Evolutionary conservation across 768 basidiomycete species (phyloP), one percentile per base, ranked within the genome.

Genomic region (Collybiopsis confluens): DNA sequence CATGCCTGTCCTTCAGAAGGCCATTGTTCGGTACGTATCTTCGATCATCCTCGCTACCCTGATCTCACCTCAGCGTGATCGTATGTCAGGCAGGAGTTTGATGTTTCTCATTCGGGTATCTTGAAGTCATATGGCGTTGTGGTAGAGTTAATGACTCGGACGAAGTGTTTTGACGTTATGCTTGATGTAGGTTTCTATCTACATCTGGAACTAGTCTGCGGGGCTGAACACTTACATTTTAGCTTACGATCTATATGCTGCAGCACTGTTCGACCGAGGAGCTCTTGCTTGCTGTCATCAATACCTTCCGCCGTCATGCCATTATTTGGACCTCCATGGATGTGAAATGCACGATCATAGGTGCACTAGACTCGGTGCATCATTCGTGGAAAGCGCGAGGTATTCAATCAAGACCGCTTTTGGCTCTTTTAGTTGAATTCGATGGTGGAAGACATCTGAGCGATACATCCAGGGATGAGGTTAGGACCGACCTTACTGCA

Each of bases 281-380:
- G 20, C 68, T 83, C 6, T 72, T 90, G 24, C 73, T 74, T 3
- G 78, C 80, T 0, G 77, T 88, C 1, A 76, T 90, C n/a, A 83
- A 87, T 57, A 83, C 82, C 4, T 73, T 92, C n/a, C 78, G 82
- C 55, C 81, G 86, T 6, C 85, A 86, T 60, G 76, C 80, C 10
- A 77, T 80, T 20, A 83, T 91, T 45, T 92, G 89, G 90, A 79
- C 80, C 11, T 88, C 86, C 56, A 88, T 92, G 84, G 77, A 88
- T 60, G 77, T 70, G 10, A 78, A 79, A 56, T 70, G 71, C 18
- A 68, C 62, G 0, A 83, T 92, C 49, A 74, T 83, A 2, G 67
- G 70, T 6, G 78, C 85, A 0, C 76, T 92, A 21, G 81, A 83
- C 60, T 66, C 73, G 26, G 79, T 85, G 2, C 82, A 90, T 61